These are phyloP conservation scores for Russula earlei DNA, from an alignment of 768 basidiomycete species.

Conservation along the genomic window DNA sequence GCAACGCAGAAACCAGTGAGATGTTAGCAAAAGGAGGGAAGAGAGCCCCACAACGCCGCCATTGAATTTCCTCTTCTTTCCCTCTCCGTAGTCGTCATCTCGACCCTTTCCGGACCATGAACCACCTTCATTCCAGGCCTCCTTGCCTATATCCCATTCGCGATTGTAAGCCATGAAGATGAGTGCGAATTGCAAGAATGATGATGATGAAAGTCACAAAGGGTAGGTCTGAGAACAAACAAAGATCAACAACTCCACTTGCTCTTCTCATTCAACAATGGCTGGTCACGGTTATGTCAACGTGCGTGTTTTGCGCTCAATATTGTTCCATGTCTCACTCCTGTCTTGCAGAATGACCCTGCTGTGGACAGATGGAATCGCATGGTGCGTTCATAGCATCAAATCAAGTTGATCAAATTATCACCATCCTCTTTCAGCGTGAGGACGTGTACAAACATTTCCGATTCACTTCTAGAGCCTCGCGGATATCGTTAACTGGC, in stretches of 20 bases:
- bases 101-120: constrained; percentile 42
- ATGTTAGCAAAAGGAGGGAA: neutral
- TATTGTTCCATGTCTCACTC: constrained; percentile 10
- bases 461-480: constrained; percentile 62
- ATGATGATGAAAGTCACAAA: constrained; percentile 1
- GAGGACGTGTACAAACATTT: constrained; percentile 81
- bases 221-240: constrained; percentile 19
- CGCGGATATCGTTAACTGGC: constrained; percentile 52
- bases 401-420: neutral
- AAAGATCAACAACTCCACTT: constrained; percentile 22
- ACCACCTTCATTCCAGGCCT: constrained; percentile 37
- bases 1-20: too few species aligned
- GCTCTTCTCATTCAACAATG: constrained; percentile 32
- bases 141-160: constrained; percentile 82
- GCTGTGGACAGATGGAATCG: constrained; percentile 48
- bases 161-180: constrained; percentile 37
- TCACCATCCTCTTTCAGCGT: constrained; percentile 37
- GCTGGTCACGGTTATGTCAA: constrained; percentile 61
- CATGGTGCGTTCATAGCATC: constrained; percentile 36
- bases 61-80: constrained; percentile 73
- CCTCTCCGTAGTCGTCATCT: constrained; percentile 66
- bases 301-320: constrained; percentile 28
- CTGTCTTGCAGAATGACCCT: constrained; percentile 32
- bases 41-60: constrained; percentile 46
- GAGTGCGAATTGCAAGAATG: constrained; percentile 12